Conservation (phyloP, 2,329 filamentous ascomycete species). For the Aspergillus calidoustus region DNA sequence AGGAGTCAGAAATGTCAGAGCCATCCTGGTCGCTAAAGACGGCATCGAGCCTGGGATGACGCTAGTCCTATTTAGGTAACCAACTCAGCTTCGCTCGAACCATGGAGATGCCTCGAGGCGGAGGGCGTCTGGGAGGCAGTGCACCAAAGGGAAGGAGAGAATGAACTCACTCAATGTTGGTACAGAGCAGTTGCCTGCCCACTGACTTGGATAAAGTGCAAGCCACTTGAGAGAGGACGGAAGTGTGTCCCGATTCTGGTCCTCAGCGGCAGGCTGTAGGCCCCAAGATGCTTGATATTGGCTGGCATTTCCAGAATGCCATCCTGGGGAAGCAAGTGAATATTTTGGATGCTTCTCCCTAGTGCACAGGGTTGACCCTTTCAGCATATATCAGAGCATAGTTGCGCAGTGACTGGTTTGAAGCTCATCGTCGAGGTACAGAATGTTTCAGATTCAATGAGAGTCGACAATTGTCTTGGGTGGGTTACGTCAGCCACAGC, state of each 20-base stretch:
- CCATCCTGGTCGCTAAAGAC: constrained; percentile 44
- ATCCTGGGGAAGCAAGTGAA: constrained; percentile 3
- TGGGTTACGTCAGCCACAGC: constrained; percentile 26
- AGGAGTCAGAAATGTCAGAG: constrained; percentile 47
- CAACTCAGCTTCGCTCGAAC: constrained; percentile 26
- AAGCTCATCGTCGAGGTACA: constrained; percentile 12
- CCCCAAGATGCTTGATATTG: not conserved
- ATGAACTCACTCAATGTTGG: not conserved
- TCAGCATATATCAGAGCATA: not conserved
- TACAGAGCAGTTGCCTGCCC: not conserved
- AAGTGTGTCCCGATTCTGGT: not conserved
- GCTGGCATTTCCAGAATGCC: constrained; percentile 5
- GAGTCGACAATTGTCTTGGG: constrained; percentile 24
- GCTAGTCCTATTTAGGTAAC: constrained; percentile 44
- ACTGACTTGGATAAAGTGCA: not conserved
- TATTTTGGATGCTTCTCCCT: not conserved
- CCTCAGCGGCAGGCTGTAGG: constrained; percentile 1
- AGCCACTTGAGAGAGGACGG: not conserved
- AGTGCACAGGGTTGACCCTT: not conserved
- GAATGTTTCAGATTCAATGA: constrained; percentile 20
- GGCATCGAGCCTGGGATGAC: constrained; percentile 31
- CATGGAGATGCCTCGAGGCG: constrained; percentile 20
- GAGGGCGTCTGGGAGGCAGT: not conserved
- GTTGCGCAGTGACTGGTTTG: constrained; percentile 18
- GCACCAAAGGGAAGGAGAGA: not conserved